Evolutionary conservation across 1,284 basidiomycete genomes (phyloP), one percentile per base, ranked within the genome.

Genomic region (Cutaneotrichosporon curvatum): DNA sequence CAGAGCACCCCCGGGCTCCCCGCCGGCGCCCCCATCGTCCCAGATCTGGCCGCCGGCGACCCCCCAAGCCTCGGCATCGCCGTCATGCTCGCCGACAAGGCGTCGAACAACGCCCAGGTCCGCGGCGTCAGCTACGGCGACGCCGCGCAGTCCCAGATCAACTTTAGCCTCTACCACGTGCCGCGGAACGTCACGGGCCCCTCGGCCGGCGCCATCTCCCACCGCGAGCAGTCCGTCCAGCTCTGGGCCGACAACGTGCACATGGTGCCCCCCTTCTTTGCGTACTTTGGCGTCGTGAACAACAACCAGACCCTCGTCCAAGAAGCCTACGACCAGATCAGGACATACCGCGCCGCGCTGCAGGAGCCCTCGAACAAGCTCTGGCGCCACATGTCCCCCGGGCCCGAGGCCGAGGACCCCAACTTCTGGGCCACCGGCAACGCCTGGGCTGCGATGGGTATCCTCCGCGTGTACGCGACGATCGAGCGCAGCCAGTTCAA

Each of bases 251-350:
- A 82, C 60, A 74, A 67, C 52, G 69, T 80, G 0, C 81, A 77
- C 61, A 82, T 82, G 80, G 79, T 76, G 4, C 78, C 91, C 0
- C 91, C 91, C 0, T 95, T 92, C 71, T 70, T 96, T 9, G 88
- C 91, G 0, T 90, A 85, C 70, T 92, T 89, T 65, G 92, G 86
- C 23, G 81, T 82, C 28, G 58, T 81, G 21, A 81, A 80, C 1
- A 62, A 73, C 23, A 90, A 94, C 68, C 67, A 78, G 34, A 79
- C 81, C 1, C 74, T 91, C 20, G 62, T 94, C 9, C 66, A 73
- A 28, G 77, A 80, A 44, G 83, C 87, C 0, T 85, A 87, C 71
- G 79, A 78, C 31, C 92, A 96, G 65, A 81, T 86, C 54, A 75
- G 75, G 38, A 74, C 89, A 0, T 94, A 95, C 66, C 79, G 89